Conservation (phyloP, 2,329 filamentous ascomycete species). For the Fusarium dlaminii region DNA sequence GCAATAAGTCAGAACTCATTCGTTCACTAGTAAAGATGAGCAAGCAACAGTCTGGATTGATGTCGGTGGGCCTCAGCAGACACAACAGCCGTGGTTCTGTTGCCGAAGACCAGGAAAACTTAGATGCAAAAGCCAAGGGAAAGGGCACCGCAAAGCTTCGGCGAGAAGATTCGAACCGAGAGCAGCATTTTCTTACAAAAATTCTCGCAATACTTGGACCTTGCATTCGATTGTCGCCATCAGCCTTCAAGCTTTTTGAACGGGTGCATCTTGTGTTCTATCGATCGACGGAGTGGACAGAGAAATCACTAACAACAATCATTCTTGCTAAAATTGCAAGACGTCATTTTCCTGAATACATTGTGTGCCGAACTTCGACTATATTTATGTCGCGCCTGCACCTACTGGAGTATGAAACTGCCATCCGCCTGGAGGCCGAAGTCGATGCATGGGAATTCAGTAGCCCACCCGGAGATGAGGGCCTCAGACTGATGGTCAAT, state of each 20-base stretch:
- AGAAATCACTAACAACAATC: constrained; percentile 94
- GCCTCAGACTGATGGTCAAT: constrained; percentile 73
- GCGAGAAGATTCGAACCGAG: constrained; percentile 65
- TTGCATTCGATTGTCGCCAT: constrained; percentile 81
- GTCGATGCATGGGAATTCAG: constrained; percentile 88
- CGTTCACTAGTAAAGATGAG: constrained; percentile 78
- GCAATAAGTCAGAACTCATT: constrained; percentile 84
- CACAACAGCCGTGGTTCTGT: constrained; percentile 68
- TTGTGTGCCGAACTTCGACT: constrained; percentile 88
- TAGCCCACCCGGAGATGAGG: constrained; percentile 72
- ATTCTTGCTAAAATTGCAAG: constrained; percentile 91
- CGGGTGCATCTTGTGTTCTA: constrained; percentile 97
- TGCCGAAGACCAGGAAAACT: constrained; percentile 55
- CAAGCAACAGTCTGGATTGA: constrained; percentile 78
- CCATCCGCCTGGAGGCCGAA: constrained; percentile 81
- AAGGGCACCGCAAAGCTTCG: constrained; percentile 24
- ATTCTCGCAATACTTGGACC: constrained; percentile 81
- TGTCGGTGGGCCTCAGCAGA: constrained; percentile 72
- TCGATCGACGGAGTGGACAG: constrained; percentile 94
- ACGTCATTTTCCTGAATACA: constrained; percentile 87
- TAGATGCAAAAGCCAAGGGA: constrained; percentile 10
- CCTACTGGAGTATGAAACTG: constrained; percentile 88
- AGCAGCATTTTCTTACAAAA: constrained; percentile 78
- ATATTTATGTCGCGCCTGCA: constrained; percentile 83
- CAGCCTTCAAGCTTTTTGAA: constrained; percentile 84